These are phyloP conservation scores for Diaporthe eres DNA, from an alignment of 2,329 filamentous ascomycete genomes.

Conservation along the genomic window DNA sequence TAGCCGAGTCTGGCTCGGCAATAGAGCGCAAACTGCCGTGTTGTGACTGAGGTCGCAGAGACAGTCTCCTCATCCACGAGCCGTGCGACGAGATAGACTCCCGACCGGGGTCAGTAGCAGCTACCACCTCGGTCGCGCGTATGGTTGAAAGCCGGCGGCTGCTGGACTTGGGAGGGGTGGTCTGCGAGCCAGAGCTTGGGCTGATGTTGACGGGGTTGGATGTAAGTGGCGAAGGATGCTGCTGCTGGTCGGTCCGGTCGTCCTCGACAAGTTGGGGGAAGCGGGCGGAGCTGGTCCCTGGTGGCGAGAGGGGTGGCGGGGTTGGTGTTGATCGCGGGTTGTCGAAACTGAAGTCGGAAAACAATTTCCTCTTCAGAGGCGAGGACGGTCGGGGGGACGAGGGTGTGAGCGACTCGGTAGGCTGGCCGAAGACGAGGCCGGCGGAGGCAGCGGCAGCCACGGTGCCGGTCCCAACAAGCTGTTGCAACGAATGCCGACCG, in stretches of 20 bases:
- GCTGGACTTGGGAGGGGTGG: constrained; percentile 55
- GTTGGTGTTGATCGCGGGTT: constrained; percentile 44
- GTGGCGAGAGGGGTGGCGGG: constrained; percentile 54
- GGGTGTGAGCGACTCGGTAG: constrained; percentile 54
- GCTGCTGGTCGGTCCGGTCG: constrained; percentile 44
- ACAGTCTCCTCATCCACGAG: constrained; percentile 82
- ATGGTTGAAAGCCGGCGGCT: constrained; percentile 60
- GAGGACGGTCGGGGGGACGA: constrained; percentile 50
- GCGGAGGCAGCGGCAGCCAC: constrained; percentile 72
- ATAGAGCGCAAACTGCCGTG: constrained; percentile 76
- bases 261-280: constrained; percentile 50
- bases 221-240: constrained; percentile 46
- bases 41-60: constrained; percentile 75
- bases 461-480: constrained; percentile 75
- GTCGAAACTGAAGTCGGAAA: constrained; percentile 46
- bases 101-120: constrained; percentile 61
- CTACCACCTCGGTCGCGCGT: constrained; percentile 55
- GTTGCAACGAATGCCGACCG: constrained; percentile 16
- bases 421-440: constrained; percentile 72
- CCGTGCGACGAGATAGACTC: constrained; percentile 73
- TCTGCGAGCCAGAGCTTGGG: constrained; percentile 56
- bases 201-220: constrained; percentile 49
- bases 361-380: constrained; percentile 49
- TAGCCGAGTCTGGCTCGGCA: constrained; percentile 72
- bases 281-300: constrained; percentile 59